Percentiles rank a stretch among this genome's conserved stretches.
Conservation (phyloP, 352 stramenopile genomes). For the Pythium folliculosum region DNA sequence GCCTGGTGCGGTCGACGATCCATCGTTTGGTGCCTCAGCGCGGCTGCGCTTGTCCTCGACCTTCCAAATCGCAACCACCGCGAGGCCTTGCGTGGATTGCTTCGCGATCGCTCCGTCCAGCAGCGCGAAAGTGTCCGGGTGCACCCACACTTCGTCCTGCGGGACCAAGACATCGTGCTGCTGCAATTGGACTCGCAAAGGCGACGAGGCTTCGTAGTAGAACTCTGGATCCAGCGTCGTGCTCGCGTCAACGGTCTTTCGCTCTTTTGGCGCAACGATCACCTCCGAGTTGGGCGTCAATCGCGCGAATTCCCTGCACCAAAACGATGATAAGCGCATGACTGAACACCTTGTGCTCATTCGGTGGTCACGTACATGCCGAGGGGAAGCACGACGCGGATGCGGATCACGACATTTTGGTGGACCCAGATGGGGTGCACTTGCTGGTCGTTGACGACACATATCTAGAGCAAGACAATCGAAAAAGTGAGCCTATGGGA, state of each 20-base stretch:
- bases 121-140: conserved; percentile 57
- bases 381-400: conserved; percentile 54
- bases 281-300: conserved; percentile 73
- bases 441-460: conserved; percentile 87
- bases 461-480: conserved; percentile 48
- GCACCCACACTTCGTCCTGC: conserved; percentile 65
- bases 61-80: conserved; percentile 25
- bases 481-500: not conserved
- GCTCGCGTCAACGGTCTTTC: conserved; percentile 32
- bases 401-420: conserved; percentile 72
- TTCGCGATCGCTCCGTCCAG: conserved; percentile 57
- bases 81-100: not conserved
- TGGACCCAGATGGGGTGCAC: conserved; percentile 84
- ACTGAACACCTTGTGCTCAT: too few relatives aligned
- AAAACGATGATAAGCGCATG: too few relatives aligned
- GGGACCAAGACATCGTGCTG: not conserved
- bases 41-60: conserved; percentile 6
- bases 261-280: conserved; percentile 77
- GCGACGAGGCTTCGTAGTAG: conserved; percentile 59
- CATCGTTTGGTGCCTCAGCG: not conserved
- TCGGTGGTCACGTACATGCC: conserved; percentile 61
- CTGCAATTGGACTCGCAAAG: conserved; percentile 49
- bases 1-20: not conserved
- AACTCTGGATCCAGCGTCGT: conserved; percentile 47
- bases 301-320: conserved; percentile 59